Evolutionary conservation across 2,329 filamentous ascomycete species (phyloP).

Genomic region (Colletotrichum nymphaeae): DNA sequence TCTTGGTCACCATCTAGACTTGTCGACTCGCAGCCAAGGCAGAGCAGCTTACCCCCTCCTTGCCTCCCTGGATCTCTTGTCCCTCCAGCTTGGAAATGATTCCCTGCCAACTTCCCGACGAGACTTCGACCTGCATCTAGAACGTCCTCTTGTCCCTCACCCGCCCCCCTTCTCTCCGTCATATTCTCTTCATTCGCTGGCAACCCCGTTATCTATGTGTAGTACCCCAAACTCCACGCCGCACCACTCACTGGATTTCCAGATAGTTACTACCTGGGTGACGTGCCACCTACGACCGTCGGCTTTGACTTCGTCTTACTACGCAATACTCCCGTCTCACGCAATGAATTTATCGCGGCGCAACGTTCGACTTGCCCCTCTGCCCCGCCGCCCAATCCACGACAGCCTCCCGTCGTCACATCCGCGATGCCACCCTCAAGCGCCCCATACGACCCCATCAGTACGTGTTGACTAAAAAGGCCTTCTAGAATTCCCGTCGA

Average conservation of each 20-base stretch:
- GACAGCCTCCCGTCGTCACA: conserved; percentile 16
- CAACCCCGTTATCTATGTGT: conserved; percentile 13
- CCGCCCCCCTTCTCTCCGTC: not conserved
- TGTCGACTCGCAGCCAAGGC: not conserved
- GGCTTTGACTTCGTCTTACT: not conserved
- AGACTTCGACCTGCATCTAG: conserved; percentile 27
- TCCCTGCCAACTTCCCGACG: conserved; percentile 16
- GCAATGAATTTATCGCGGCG: not conserved
- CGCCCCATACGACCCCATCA: conserved; percentile 4
- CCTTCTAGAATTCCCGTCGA: conserved; percentile 1
- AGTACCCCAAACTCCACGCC: not conserved
- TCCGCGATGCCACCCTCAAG: conserved; percentile 19
- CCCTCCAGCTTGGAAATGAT: not conserved
- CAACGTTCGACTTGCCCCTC: not conserved
- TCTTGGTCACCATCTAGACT: conserved; percentile 1
- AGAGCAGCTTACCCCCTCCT: conserved; percentile 1
- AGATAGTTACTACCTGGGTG: not conserved
- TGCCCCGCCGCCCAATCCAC: not conserved
- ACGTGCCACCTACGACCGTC: not conserved
- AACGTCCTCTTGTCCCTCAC: conserved; percentile 4
- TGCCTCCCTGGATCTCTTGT: not conserved
- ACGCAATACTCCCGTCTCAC: conserved; percentile 20
- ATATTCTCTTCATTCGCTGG: conserved; percentile 10
- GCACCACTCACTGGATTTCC: not conserved
- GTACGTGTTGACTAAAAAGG: not conserved